Evolutionary conservation across 129 eudicot species (phyloP).

Genomic region (Heracleum sosnowskyi): DNA sequence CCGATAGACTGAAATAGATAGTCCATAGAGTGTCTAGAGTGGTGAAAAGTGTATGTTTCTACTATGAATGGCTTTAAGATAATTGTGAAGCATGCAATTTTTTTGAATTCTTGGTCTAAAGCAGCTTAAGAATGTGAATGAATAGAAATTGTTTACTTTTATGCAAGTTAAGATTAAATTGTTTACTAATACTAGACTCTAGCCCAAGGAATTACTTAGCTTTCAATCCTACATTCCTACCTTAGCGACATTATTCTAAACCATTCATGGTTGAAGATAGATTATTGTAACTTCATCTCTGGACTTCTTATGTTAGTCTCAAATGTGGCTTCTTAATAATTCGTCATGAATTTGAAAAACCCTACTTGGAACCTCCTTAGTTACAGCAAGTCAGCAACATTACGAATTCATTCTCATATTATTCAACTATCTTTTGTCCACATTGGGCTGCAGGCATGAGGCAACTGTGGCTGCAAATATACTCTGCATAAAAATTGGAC

Average conservation of each 20-base stretch:
- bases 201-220: background rate
- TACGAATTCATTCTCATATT: background rate
- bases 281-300: background rate
- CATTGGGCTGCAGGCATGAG: background rate
- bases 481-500: background rate
- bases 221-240: background rate
- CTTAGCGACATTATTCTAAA: background rate
- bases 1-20: background rate
- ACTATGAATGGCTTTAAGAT: background rate
- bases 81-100: background rate
- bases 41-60: background rate
- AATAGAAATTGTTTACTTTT: too few relatives aligned
- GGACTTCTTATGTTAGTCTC: background rate
- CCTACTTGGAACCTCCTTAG: background rate
- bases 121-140: background rate
- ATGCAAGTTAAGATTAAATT: background rate
- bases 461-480: background rate
- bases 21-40: background rate
- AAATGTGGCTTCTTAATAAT: background rate
- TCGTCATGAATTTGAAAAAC: background rate
- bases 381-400: background rate
- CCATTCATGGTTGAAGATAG: background rate
- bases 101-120: background rate
- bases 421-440: background rate
- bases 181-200: too few relatives aligned